phyloP scores from a whole-genome alignment of 257 asterid genomes.

The Nicotiana obtusifolia region DNA sequence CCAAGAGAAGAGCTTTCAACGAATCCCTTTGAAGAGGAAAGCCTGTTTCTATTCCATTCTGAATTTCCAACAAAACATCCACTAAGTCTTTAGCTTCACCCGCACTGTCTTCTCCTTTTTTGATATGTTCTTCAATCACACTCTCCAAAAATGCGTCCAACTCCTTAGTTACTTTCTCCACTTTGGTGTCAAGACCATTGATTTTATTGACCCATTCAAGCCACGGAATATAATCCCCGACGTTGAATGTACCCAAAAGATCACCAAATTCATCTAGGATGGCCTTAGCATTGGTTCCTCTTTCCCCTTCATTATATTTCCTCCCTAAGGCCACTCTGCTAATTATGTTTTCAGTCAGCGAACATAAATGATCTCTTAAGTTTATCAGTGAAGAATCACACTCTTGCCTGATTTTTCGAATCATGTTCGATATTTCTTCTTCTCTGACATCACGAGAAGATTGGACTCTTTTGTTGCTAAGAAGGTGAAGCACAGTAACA shows the following conservation, averaged over 20 bases:
- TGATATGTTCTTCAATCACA: slow-evolving; percentile 14
- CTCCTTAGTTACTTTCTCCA: too few species aligned
- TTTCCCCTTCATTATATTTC: slow-evolving; percentile 24
- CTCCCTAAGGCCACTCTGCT: background rate
- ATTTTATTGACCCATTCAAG: too few species aligned
- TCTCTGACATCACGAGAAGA: background rate
- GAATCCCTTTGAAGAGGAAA: slow-evolving; percentile 22
- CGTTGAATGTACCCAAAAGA: slow-evolving; percentile 13
- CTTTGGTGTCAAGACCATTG: too few species aligned
- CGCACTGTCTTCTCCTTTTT: background rate
- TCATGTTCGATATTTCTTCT: slow-evolving; percentile 9
- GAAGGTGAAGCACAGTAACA: slow-evolving; percentile 8
- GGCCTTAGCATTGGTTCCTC: slow-evolving; percentile 21
- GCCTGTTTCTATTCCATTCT: slow-evolving; percentile 18
- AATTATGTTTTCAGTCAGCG: slow-evolving; percentile 26
- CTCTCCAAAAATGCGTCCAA: too few species aligned
- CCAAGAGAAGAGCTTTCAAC: slow-evolving; percentile 22
- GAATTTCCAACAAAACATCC: slow-evolving; percentile 36
- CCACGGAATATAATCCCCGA: too few species aligned
- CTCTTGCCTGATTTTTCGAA: background rate
- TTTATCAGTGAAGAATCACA: slow-evolving; percentile 16
- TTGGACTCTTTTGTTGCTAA: background rate
- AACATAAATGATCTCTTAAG: slow-evolving; percentile 19
- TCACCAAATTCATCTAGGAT: slow-evolving; percentile 13
- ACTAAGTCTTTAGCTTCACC: slow-evolving; percentile 24